A percentile compares a stretch with the other conserved stretches of the same genome.
These are phyloP conservation scores for Incumbomyces delicatus DNA, from an alignment of 2,329 filamentous ascomycete species.

Conservation along the genomic window DNA sequence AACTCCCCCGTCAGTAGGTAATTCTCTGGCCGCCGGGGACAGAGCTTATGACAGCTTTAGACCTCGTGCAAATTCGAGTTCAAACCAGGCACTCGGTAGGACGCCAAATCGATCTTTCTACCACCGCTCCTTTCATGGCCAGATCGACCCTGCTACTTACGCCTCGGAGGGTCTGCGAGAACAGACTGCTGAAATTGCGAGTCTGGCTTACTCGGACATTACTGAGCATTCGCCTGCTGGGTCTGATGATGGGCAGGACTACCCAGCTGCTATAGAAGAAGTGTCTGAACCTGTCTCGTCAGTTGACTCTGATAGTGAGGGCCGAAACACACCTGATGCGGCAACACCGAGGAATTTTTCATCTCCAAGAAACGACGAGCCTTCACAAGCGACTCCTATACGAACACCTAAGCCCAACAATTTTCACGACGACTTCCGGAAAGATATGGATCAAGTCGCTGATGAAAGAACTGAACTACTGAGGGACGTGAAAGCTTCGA, in stretches of 20 bases:
- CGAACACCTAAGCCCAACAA: not conserved
- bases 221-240: constrained; percentile 13
- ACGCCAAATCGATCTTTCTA: constrained; percentile 37
- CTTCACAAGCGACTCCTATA: not conserved
- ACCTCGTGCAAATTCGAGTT: constrained; percentile 15
- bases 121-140: constrained; percentile 34
- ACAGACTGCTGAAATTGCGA: constrained; percentile 78
- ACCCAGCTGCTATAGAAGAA: constrained; percentile 47
- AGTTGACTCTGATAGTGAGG: constrained; percentile 28
- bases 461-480: constrained; percentile 18
- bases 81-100: constrained; percentile 19
- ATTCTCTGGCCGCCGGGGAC: constrained; percentile 12
- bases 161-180: constrained; percentile 68
- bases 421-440: not conserved
- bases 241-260: constrained; percentile 14
- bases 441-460: not conserved
- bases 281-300: constrained; percentile 50
- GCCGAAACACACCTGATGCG: constrained; percentile 34
- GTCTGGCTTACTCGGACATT: constrained; percentile 61
- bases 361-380: not conserved
- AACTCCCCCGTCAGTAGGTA: not conserved
- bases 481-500: constrained; percentile 13
- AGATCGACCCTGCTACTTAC: constrained; percentile 56
- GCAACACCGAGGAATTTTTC: constrained; percentile 10
- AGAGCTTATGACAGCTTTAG: constrained; percentile 11